These are phyloP conservation scores for Aspergillus fructus DNA, from an alignment of 2,329 filamentous ascomycete genomes.

Conservation along the genomic window DNA sequence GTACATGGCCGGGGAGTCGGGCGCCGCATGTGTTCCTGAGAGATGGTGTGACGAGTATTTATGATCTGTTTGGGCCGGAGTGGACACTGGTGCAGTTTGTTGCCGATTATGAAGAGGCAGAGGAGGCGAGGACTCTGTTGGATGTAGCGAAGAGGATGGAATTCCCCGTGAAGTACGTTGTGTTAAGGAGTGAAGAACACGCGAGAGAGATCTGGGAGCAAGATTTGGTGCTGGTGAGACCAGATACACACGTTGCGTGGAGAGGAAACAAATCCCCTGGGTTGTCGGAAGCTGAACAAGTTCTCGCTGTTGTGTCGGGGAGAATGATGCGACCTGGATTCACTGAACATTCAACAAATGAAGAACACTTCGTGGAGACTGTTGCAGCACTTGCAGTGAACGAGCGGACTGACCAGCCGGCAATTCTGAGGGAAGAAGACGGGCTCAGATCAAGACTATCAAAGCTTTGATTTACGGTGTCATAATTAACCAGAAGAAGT, in stretches of 20 bases:
- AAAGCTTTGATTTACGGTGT: background rate
- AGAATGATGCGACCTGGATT: background rate
- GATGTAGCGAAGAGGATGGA: background rate
- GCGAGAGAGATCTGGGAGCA: background rate
- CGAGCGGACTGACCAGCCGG: background rate
- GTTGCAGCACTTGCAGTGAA: background rate
- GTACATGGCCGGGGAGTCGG: slow-evolving; percentile 30
- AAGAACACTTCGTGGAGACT: background rate
- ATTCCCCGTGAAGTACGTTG: background rate
- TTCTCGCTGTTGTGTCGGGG: background rate
- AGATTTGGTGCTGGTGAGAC: slow-evolving; percentile 1
- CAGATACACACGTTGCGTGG: slow-evolving; percentile 8
- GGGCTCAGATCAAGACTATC: background rate
- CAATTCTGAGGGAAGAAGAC: background rate
- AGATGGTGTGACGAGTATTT: slow-evolving; percentile 25
- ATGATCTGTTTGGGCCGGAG: slow-evolving; percentile 28
- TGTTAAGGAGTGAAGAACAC: background rate
- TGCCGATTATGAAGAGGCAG: background rate
- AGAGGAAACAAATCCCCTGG: background rate
- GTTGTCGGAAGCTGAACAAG: background rate
- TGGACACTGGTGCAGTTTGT: slow-evolving; percentile 23
- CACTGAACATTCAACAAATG: background rate
- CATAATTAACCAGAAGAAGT: background rate
- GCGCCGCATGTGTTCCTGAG: slow-evolving; percentile 33
- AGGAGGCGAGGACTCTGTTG: background rate